Percentiles rank a stretch among this genome's conserved stretches.
Conservation (phyloP, 1,284 basidiomycete species). For the Neotropicomus parvogracilis region DNA sequence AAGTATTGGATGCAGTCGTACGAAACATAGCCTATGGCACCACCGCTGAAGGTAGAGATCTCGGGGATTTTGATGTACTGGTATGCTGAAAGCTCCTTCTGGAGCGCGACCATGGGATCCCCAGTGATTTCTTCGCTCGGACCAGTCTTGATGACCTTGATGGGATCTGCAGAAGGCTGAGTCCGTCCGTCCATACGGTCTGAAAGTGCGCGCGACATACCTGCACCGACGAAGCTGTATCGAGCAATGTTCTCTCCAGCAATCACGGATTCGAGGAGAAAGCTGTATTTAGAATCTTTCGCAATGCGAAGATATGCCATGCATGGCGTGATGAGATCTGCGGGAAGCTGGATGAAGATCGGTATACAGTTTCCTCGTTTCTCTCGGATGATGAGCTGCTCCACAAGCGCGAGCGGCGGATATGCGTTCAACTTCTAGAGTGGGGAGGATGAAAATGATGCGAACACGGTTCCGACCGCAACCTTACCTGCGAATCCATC, state of each 20-base stretch:
- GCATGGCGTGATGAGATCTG: slow-evolving; percentile 95
- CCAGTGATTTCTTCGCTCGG: slow-evolving; percentile 79
- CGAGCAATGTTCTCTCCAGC: slow-evolving; percentile 89
- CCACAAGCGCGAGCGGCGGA: slow-evolving; percentile 67
- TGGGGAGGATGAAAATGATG: slow-evolving; percentile 6
- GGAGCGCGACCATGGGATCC: slow-evolving; percentile 83
- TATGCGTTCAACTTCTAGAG: slow-evolving; percentile 61
- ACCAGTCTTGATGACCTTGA: slow-evolving; percentile 89
- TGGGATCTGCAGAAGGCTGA: slow-evolving; percentile 63
- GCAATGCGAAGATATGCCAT: slow-evolving; percentile 94
- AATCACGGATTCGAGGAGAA: slow-evolving; percentile 88
- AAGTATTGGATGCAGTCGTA: slow-evolving; percentile 98
- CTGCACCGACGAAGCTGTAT: slow-evolving; percentile 95
- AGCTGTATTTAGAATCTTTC: slow-evolving; percentile 89
- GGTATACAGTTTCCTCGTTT: slow-evolving; percentile 90
- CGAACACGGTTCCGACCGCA: neutral
- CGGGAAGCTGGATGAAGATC: slow-evolving; percentile 88
- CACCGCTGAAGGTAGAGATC: slow-evolving; percentile 93
- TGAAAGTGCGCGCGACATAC: slow-evolving; percentile 46
- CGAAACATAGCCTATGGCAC: slow-evolving; percentile 95
- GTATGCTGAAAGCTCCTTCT: slow-evolving; percentile 85
- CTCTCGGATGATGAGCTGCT: slow-evolving; percentile 70
- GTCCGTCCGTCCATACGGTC: neutral
- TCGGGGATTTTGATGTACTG: slow-evolving; percentile 90
- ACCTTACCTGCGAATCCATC: slow-evolving; percentile 64